Evolutionary conservation across 306 rosid genomes (phyloP), one percentile per base, ranked within the genome.

Genomic region (Cucurbita pepo): DNA sequence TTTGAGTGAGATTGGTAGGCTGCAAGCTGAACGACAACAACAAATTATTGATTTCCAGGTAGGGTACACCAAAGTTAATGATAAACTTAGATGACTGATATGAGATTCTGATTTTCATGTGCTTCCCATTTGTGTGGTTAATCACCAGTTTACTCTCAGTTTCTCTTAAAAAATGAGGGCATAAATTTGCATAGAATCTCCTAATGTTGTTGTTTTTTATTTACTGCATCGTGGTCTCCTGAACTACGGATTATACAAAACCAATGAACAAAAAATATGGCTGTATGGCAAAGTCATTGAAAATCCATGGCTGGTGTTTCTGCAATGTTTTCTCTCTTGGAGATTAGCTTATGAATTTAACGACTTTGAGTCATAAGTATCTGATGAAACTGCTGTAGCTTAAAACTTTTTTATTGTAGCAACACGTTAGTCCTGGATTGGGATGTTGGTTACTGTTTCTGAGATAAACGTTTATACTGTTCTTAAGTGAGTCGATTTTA

Each of bases 1-100:
- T 56, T 83, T 91, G 71, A 81, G 97, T 70, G 38, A 85, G 37
- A 79, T 94, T 78, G 96, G 99, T 69, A 90, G 90, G 86, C 75
- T 89, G 79, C 99, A 94, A 85, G 89, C 99, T 54, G 99, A 94
- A 83, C 96, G 85, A 79, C 96, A 89, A 77, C 91, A 81, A 76
- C 92, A 85, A 83, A 82, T 94, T 10, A 85, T 77, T 59, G 91
- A 87, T 37, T 91, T 94, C 86, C 96, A 86, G 89, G 97, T 91
- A 79, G 71, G 67, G n/a, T 57, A 56, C 25, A 44, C 15, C 44
- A 56, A 18, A 57, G 22, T 73, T 43, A 73, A 4, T 65, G 69
- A 51, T 30, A 76, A 52, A 64, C 34, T 64, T 70, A 58, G 22
- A 3, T 74, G 22, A 7, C 65, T 72, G 9, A 44, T 48, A 70